phyloP scores from a whole-genome alignment of 176 grass and related monocot genomes.

The Zoysia japonica region DNA sequence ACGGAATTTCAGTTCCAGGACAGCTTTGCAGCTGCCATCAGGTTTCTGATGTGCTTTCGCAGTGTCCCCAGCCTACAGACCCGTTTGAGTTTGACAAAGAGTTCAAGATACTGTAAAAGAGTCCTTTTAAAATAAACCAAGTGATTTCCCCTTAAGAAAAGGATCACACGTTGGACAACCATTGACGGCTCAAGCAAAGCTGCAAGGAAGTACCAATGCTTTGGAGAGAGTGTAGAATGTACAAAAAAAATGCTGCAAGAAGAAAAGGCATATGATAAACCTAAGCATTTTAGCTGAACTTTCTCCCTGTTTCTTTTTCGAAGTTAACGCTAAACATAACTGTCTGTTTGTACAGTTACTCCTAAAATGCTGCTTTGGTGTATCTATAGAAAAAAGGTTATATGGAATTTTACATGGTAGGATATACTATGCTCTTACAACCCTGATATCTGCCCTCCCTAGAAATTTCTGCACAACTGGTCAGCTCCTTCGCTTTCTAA shows the following conservation, averaged over 20 bases:
- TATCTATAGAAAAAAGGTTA: slow-evolving; percentile 17
- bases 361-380: slow-evolving; percentile 15
- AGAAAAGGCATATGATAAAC: background rate
- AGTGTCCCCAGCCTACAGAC: too few species aligned
- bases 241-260: background rate
- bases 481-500: slow-evolving; percentile 40
- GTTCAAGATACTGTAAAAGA: too few species aligned
- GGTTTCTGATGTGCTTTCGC: too few species aligned
- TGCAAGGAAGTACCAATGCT: background rate
- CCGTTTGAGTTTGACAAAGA: too few species aligned
- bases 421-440: slow-evolving; percentile 23
- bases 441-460: slow-evolving; percentile 13
- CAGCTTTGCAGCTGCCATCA: too few species aligned
- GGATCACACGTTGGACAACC: background rate
- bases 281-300: background rate
- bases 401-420: slow-evolving; percentile 28
- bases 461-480: slow-evolving; percentile 44
- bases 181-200: background rate
- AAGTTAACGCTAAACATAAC: slow-evolving; percentile 19
- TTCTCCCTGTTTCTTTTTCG: background rate
- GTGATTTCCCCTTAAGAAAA: too few species aligned
- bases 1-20: too few species aligned
- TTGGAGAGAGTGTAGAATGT: background rate
- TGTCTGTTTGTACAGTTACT: slow-evolving; percentile 17
- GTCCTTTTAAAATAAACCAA: too few species aligned